Evolutionary conservation across 371 early-diverging fungal genomes (phyloP).

Genomic region (Mortierella sp.): DNA sequence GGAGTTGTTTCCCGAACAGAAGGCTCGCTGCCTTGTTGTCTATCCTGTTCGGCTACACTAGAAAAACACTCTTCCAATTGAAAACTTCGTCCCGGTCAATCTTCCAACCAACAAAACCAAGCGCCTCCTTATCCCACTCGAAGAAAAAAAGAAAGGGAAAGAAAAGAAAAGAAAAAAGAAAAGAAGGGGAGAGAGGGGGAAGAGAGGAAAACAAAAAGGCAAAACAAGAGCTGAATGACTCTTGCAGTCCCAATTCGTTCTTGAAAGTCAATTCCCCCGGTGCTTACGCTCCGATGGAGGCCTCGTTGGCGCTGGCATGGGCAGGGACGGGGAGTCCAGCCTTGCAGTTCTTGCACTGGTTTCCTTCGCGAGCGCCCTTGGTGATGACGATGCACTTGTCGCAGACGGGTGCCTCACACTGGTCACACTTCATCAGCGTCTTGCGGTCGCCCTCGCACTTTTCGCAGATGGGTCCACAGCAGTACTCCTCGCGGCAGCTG

Average conservation of each 20-base stretch:
- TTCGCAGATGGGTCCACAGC: constrained; percentile 57
- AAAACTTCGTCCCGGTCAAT: too few relatives aligned
- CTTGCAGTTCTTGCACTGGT: constrained; percentile 28
- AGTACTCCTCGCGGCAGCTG: constrained; percentile 56
- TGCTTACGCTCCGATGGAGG: constrained; percentile 7
- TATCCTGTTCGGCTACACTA: constrained; percentile 1
- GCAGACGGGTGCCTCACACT: constrained; percentile 44
- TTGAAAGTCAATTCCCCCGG: neutral
- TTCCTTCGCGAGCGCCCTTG: constrained; percentile 54
- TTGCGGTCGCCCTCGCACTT: constrained; percentile 44
- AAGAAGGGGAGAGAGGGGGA: neutral
- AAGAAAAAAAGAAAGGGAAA: neutral
- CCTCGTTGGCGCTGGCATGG: neutral
- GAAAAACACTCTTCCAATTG: neutral
- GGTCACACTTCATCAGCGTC: constrained; percentile 51
- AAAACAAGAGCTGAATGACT: neutral
- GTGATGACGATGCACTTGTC: constrained; percentile 54
- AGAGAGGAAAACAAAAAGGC: neutral
- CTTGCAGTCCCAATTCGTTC: too few relatives aligned
- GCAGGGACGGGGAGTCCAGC: neutral
- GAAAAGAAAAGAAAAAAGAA: neutral
- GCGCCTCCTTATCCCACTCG: too few relatives aligned
- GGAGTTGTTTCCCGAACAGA: neutral
- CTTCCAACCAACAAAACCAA: too few relatives aligned
- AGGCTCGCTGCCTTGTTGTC: neutral